Percentiles rank a stretch among this genome's conserved stretches.
These are phyloP conservation scores for Boletus vermiculosoides DNA, from an alignment of 768 basidiomycete species.

Conservation along the genomic window DNA sequence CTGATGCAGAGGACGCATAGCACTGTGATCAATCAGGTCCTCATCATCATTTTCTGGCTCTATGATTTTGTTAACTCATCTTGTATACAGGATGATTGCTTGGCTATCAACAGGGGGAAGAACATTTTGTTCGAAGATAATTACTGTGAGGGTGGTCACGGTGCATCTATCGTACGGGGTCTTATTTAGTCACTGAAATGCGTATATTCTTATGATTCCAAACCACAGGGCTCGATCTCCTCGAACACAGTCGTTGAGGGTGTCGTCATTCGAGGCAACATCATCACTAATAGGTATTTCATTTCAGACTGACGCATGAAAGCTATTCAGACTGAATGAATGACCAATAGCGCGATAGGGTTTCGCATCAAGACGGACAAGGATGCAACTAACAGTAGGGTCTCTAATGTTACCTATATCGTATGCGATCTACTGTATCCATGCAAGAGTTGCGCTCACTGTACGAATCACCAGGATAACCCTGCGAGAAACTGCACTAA, in stretches of 20 bases:
- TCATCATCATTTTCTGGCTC: not conserved
- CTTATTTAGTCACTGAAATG: not conserved
- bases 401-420: slow-evolving; percentile 49
- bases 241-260: slow-evolving; percentile 46
- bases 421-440: slow-evolving; percentile 27
- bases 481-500: slow-evolving; percentile 44
- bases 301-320: not conserved
- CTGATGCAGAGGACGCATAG: slow-evolving; percentile 9
- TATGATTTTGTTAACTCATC: not conserved
- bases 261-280: slow-evolving; percentile 51
- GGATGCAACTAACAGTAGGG: slow-evolving; percentile 44
- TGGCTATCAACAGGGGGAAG: slow-evolving; percentile 48
- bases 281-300: slow-evolving; percentile 49
- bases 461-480: slow-evolving; percentile 41
- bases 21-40: slow-evolving; percentile 27
- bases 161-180: slow-evolving; percentile 49
- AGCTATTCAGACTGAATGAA: not conserved
- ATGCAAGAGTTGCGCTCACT: not conserved
- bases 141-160: slow-evolving; percentile 58
- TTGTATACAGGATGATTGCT: slow-evolving; percentile 53
- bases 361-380: slow-evolving; percentile 62
- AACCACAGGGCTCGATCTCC: slow-evolving; percentile 50
- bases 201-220: not conserved
- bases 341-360: slow-evolving; percentile 42
- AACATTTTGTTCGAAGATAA: slow-evolving; percentile 52